These are phyloP conservation scores for Pneumocystis sp. DNA, from an alignment of 1,139 yeast species.

Conservation along the genomic window DNA sequence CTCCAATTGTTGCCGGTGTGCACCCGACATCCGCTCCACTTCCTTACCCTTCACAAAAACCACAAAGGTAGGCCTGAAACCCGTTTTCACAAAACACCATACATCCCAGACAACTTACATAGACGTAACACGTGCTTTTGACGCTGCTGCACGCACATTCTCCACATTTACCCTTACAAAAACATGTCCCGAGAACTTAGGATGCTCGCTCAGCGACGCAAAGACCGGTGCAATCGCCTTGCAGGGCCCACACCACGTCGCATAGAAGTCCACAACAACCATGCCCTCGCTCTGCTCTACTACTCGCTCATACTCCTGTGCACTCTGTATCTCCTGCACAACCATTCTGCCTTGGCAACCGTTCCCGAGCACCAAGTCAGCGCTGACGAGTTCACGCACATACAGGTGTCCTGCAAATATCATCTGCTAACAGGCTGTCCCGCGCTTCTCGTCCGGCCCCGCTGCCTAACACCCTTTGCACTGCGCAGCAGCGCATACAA, in stretches of 20 bases:
- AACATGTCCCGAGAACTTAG: constrained; percentile 25
- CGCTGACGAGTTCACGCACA: too few species aligned
- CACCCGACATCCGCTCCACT: constrained; percentile 57
- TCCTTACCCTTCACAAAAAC: constrained; percentile 55
- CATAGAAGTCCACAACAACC: constrained; percentile 69
- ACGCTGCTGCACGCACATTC: constrained; percentile 49
- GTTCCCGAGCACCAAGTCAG: too few species aligned
- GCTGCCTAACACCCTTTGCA: too few species aligned
- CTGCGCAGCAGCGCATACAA: too few species aligned
- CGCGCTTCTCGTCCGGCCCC: too few species aligned
- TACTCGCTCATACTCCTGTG: not conserved
- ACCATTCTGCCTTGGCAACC: not conserved
- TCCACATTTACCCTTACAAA: constrained; percentile 78
- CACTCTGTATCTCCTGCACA: not conserved
- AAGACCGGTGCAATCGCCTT: constrained; percentile 68
- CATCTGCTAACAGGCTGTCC: too few species aligned
- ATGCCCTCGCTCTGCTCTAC: constrained; percentile 16
- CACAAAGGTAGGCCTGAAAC: constrained; percentile 49
- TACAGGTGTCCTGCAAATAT: too few species aligned
- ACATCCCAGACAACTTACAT: constrained; percentile 28
- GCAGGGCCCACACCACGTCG: constrained; percentile 93
- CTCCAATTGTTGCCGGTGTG: constrained; percentile 29
- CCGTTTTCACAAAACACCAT: not conserved
- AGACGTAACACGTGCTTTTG: constrained; percentile 53
- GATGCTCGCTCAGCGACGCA: constrained; percentile 41